Evolutionary conservation across 2,329 filamentous ascomycete genomes (phyloP).

Genomic region (Beauveria brongniartii): DNA sequence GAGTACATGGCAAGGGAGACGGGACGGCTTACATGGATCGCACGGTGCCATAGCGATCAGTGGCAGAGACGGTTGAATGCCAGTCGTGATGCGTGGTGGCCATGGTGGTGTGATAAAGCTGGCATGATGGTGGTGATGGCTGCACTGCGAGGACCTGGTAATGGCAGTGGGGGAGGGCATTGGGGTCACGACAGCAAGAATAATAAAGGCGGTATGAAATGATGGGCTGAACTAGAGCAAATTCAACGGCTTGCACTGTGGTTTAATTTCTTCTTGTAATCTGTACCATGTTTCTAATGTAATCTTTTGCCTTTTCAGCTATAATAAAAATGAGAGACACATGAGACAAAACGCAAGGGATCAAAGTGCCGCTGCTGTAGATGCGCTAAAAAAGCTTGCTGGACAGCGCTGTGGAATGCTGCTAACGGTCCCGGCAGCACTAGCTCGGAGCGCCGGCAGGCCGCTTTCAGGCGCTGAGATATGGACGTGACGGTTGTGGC

Average conservation of each 20-base stretch:
- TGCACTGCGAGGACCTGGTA: too few relatives aligned
- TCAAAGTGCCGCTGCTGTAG: background rate
- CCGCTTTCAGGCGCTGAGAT: background rate
- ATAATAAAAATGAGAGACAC: too few relatives aligned
- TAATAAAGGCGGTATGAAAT: too few relatives aligned
- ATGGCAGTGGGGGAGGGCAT: background rate
- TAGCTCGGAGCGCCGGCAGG: background rate
- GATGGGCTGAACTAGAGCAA: too few relatives aligned
- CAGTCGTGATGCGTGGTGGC: slow-evolving; percentile 5
- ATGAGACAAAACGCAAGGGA: background rate
- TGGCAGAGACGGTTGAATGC: slow-evolving; percentile 5
- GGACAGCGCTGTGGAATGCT: background rate
- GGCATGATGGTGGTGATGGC: background rate
- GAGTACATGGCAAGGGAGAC: background rate
- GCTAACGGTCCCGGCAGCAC: background rate
- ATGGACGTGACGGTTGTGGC: too few relatives aligned
- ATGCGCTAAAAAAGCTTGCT: background rate
- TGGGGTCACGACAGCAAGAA: too few relatives aligned
- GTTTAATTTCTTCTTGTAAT: too few relatives aligned
- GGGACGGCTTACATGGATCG: slow-evolving; percentile 19
- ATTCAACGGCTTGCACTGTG: too few relatives aligned
- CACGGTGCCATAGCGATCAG: slow-evolving; percentile 6
- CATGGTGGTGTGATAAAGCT: slow-evolving; percentile 3
- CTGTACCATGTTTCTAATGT: too few relatives aligned
- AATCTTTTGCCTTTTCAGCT: too few relatives aligned